Evolutionary conservation across 192 early-diverging fungal genomes (phyloP).

Genomic region (Haplosporangium gracile): DNA sequence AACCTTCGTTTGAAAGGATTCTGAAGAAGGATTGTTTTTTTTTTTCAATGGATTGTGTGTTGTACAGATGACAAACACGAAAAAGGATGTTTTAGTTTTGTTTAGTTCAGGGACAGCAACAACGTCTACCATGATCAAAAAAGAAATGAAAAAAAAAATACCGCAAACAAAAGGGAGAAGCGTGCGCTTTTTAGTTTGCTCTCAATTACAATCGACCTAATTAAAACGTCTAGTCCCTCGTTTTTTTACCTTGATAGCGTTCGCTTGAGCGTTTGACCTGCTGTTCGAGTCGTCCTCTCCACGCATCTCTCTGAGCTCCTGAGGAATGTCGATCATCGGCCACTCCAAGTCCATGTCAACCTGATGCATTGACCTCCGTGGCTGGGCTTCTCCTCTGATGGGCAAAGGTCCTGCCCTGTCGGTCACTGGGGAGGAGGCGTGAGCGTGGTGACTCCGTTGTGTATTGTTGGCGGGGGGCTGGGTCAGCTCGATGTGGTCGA

Average conservation of each 20-base stretch:
- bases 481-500: conserved; percentile 21
- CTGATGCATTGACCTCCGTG: conserved; percentile 30
- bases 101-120: background rate
- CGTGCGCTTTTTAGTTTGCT: background rate
- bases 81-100: background rate
- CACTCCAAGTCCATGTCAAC: conserved; percentile 37
- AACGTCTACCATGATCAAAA: background rate
- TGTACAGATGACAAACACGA: conserved; percentile 5
- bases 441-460: background rate
- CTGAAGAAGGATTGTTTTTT: background rate
- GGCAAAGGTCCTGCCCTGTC: background rate
- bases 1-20: conserved; percentile 64
- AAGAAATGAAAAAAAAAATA: background rate
- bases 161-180: background rate
- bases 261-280: conserved; percentile 43
- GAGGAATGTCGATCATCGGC: conserved; percentile 44
- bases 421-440: background rate
- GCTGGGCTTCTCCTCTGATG: background rate
- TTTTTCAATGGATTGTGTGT: background rate
- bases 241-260: conserved; percentile 36
- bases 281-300: conserved; percentile 13
- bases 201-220: background rate
- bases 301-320: conserved; percentile 33
- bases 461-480: conserved; percentile 11
- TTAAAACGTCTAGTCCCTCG: background rate